Evolutionary conservation across 1,139 yeast genomes (phyloP).

Genomic region (Meyerozyma guilliermondii): DNA sequence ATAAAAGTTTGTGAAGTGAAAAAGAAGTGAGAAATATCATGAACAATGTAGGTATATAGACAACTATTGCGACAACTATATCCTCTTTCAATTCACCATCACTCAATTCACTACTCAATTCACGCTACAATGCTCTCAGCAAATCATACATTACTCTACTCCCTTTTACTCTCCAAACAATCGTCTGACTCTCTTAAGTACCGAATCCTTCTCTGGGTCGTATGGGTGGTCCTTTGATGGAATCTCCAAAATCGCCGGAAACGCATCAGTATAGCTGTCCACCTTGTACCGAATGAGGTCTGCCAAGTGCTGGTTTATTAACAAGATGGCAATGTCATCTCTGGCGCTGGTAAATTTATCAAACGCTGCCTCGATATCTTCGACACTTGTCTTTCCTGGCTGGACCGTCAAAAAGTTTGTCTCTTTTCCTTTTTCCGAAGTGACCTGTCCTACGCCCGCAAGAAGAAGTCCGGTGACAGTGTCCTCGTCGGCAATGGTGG

Average conservation of each 20-base stretch:
- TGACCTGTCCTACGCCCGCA: slow-evolving; percentile 93
- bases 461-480: slow-evolving; percentile 92
- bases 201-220: slow-evolving; percentile 96
- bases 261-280: slow-evolving; percentile 82
- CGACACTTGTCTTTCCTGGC: slow-evolving; percentile 73
- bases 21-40: not conserved
- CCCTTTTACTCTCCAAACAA: slow-evolving; percentile 77
- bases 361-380: slow-evolving; percentile 71
- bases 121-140: too few species aligned
- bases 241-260: slow-evolving; percentile 94
- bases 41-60: not conserved
- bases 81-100: too few species aligned
- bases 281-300: slow-evolving; percentile 80
- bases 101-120: too few species aligned
- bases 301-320: slow-evolving; percentile 93
- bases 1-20: not conserved
- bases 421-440: slow-evolving; percentile 57
- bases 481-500: slow-evolving; percentile 96
- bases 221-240: slow-evolving; percentile 99
- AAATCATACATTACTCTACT: too few species aligned
- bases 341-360: slow-evolving; percentile 69
- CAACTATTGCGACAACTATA: too few species aligned
- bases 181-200: slow-evolving; percentile 88
- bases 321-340: slow-evolving; percentile 86
- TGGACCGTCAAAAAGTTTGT: slow-evolving; percentile 79